Base-by-base conservation (phyloP, 768 basidiomycete genomes). In the Mycena alexandri region DNA sequence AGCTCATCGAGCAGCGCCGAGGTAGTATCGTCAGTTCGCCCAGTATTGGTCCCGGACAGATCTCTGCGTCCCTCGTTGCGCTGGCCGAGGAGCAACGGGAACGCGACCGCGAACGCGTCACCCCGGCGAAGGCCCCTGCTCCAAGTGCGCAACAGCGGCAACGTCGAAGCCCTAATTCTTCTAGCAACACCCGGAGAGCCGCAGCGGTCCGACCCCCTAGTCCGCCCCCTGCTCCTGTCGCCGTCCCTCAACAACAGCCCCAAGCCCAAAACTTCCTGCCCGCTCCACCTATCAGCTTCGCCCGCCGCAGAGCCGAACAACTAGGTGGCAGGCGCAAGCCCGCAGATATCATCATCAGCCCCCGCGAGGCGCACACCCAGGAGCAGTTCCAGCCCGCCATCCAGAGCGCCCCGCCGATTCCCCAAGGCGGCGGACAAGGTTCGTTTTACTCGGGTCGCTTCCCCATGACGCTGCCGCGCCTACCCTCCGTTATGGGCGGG, bases 301-400 rank as follows among this genome's bases (percentile, higher is more conserved):
- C 91, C 16, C 86, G 87, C 42, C 91, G 93, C 60, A 87, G 92
- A 51, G 89, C 91, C 12, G 87, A 86, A 29, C 88, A 88, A 63
- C 70, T 89, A 14, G 88, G 89, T n/a, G 84, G 82, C 51, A 88
- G 86, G 75, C 91, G 83, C 78, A 93, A 93, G 77, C 92, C 92
- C 0, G 91, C 92, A 2, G 92, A 93, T 73, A 91, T 93, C 67
- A 73, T 93, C 67, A 93, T 94, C 81, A 90, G 87, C 70, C 91
- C 92, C 12, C 82, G 90, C 58, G 90, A 89, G 67, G 75, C 81
- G 6, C 84, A 86, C 34, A 80, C 81, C 16, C 76, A 80, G 25
- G 88, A 89, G 65, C 86, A 86, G 62, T 79, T 90, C 44, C 86
- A 85, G 61, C 90, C 91, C 24, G 84, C 85, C 53, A 90, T 94